A percentile compares a stretch with the other conserved stretches of the same genome.
Conservation (phyloP, 2,329 filamentous ascomycete species). For the Fusarium pseudograminearum region DNA sequence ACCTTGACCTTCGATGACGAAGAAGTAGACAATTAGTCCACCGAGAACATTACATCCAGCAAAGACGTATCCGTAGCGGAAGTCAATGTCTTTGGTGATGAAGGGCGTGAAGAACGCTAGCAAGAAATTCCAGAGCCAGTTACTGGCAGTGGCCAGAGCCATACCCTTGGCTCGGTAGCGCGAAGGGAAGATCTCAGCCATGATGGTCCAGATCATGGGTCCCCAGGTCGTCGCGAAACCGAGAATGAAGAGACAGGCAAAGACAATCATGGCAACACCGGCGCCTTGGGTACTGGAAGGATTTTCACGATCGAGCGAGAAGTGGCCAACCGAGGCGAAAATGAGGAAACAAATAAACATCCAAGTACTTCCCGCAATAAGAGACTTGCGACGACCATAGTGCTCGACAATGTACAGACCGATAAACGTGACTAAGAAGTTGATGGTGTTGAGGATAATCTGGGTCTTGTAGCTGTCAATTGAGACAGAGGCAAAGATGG, state of each 20-base stretch:
- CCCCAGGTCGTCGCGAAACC: conserved; percentile 76
- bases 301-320: conserved; percentile 55
- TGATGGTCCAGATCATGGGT: conserved; percentile 73
- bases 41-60: conserved; percentile 76
- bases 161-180: conserved; percentile 71
- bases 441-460: conserved; percentile 75
- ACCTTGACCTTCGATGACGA: conserved; percentile 79
- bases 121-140: conserved; percentile 81
- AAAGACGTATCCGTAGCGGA: conserved; percentile 81
- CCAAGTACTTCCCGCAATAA: conserved; percentile 73
- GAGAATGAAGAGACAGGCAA: conserved; percentile 72
- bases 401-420: conserved; percentile 79
- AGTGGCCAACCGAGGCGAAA: conserved; percentile 66
- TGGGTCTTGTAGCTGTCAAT: conserved; percentile 74
- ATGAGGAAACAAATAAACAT: conserved; percentile 71
- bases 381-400: conserved; percentile 71
- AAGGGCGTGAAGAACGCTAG: conserved; percentile 84
- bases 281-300: conserved; percentile 56
- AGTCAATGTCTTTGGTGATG: conserved; percentile 78
- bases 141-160: conserved; percentile 70
- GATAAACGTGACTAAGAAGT: conserved; percentile 74
- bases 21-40: conserved; percentile 78
- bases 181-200: conserved; percentile 73
- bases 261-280: conserved; percentile 72
- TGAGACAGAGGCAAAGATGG: conserved; percentile 59